These are phyloP conservation scores for Guyanaporus albipodus DNA, from an alignment of 768 basidiomycete species.

Conservation along the genomic window DNA sequence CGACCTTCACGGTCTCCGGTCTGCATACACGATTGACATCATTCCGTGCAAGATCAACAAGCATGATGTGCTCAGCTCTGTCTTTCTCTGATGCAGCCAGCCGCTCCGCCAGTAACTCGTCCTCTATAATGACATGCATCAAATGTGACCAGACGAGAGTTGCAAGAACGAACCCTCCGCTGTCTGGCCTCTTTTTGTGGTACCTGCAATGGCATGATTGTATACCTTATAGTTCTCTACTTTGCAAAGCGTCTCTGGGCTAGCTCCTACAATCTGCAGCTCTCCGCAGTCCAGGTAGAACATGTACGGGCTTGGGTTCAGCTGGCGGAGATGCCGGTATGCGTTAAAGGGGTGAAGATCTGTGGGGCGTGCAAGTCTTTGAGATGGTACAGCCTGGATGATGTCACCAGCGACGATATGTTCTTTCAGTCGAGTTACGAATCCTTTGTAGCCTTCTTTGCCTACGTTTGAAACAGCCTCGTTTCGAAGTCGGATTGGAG, in stretches of 20 bases:
- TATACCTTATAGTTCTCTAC: conserved; percentile 88
- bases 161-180: conserved; percentile 60
- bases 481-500: conserved; percentile 57
- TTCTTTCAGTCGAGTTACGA: conserved; percentile 89
- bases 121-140: conserved; percentile 59
- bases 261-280: conserved; percentile 94
- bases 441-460: conserved; percentile 83
- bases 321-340: conserved; percentile 86
- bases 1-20: conserved; percentile 93
- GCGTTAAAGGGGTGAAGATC: conserved; percentile 94
- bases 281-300: conserved; percentile 95
- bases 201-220: conserved; percentile 98
- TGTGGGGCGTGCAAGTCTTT: conserved; percentile 82
- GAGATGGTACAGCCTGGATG: conserved; percentile 97
- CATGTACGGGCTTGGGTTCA: conserved; percentile 99
- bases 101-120: conserved; percentile 68
- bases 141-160: conserved; percentile 1
- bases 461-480: conserved; percentile 88
- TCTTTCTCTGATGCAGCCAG: conserved; percentile 89
- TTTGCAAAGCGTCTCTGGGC: conserved; percentile 96
- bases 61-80: conserved; percentile 97
- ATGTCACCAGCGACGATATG: conserved; percentile 97
- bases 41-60: conserved; percentile 95
- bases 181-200: conserved; percentile 81
- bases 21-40: conserved; percentile 98